phyloP scores from a whole-genome alignment of 2,329 filamentous ascomycete genomes.

The Colletotrichum neosansevieriae region DNA sequence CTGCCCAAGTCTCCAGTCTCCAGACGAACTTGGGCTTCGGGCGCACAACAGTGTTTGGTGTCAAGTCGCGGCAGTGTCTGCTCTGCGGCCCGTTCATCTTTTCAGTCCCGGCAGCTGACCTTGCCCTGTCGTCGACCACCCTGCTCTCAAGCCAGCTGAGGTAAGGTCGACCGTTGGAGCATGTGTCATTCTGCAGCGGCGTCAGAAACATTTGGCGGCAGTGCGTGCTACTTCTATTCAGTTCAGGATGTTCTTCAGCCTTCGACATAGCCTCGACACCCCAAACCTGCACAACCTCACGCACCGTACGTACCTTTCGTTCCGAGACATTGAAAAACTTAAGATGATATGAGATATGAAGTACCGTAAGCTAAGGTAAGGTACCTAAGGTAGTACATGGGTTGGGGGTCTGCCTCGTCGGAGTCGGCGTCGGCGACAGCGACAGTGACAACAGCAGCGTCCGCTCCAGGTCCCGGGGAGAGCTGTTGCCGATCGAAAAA shows the following conservation, averaged over 20 bases:
- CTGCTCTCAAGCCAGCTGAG: conserved; percentile 5
- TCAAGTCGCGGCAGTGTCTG: conserved; percentile 25
- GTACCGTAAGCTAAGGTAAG: background rate
- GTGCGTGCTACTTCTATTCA: background rate
- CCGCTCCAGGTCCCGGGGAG: conserved; percentile 23
- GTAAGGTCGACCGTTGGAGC: conserved; percentile 11
- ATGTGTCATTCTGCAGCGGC: background rate
- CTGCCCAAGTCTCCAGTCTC: background rate
- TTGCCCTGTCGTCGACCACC: background rate
- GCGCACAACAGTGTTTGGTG: conserved; percentile 30
- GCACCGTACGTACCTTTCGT: background rate
- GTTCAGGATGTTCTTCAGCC: background rate
- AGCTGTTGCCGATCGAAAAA: conserved; percentile 25
- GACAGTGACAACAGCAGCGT: conserved; percentile 10
- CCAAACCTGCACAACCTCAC: background rate
- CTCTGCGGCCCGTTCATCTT: conserved; percentile 20
- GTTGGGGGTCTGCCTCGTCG: background rate
- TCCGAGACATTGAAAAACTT: conserved; percentile 9
- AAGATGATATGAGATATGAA: conserved; percentile 11
- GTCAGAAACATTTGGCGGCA: conserved; percentile 7
- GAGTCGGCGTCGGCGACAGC: conserved; percentile 19
- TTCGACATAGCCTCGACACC: background rate
- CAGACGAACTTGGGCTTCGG: conserved; percentile 30
- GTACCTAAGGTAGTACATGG: too few relatives aligned
- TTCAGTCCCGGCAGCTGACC: background rate